Conservation (phyloP, 768 basidiomycete species). For the Panellus pusillus region DNA sequence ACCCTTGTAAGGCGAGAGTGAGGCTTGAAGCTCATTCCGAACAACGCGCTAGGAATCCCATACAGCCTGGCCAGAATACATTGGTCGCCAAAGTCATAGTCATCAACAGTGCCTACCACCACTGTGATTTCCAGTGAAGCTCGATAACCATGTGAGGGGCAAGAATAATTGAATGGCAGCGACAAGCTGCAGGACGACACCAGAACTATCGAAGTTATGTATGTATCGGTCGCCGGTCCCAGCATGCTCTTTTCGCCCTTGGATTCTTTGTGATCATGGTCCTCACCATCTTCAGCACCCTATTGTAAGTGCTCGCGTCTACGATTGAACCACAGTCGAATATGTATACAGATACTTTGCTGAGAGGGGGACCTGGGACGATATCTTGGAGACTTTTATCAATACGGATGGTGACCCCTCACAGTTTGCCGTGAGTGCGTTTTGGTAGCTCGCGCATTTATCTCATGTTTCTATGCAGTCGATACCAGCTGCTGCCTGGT, state of each 20-base stretch:
- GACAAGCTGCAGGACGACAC: not conserved
- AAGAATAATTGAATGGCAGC: too few relatives aligned
- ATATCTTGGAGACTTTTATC: slow-evolving; percentile 73
- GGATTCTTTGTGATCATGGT: slow-evolving; percentile 89
- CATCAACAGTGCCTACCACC: too few relatives aligned
- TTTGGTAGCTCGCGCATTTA: not conserved
- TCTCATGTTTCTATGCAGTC: slow-evolving; percentile 35
- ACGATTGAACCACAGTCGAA: not conserved
- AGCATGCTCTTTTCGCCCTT: slow-evolving; percentile 84
- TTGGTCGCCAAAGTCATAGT: too few relatives aligned
- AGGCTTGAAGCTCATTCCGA: too few relatives aligned
- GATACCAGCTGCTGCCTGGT: slow-evolving; percentile 81
- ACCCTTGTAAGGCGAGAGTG: too few relatives aligned
- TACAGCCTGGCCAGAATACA: too few relatives aligned
- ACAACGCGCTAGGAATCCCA: too few relatives aligned
- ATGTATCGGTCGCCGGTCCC: slow-evolving; percentile 82
- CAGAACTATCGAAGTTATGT: slow-evolving; percentile 92
- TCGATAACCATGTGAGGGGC: too few relatives aligned
- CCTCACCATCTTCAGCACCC: slow-evolving; percentile 82
- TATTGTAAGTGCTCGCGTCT: slow-evolving; percentile 50
- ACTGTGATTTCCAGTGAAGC: too few relatives aligned
- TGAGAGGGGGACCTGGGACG: slow-evolving; percentile 90
- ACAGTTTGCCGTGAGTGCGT: slow-evolving; percentile 64
- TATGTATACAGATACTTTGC: slow-evolving; percentile 67
- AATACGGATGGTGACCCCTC: slow-evolving; percentile 83